A percentile compares a stretch with the other conserved stretches of the same genome.
phyloP scores from a whole-genome alignment of 495 filamentous ascomycete genomes.

The Hypoxylon cercidicola region DNA sequence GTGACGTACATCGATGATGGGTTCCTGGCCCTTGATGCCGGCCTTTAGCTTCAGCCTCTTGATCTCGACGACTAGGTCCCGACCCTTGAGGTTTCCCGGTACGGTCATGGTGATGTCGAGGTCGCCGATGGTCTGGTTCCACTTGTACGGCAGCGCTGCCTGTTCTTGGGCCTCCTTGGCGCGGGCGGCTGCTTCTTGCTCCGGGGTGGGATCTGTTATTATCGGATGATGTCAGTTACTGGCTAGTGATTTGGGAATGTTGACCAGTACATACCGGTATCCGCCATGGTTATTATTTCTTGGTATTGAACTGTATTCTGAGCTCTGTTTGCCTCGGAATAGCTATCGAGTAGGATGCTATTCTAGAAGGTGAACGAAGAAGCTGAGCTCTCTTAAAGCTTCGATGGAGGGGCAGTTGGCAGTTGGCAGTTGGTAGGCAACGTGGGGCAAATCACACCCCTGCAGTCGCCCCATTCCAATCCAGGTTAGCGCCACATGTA shows the following conservation, averaged over 20 bases:
- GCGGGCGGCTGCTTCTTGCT: slow-evolving; percentile 74
- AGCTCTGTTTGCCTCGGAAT: slow-evolving; percentile 7
- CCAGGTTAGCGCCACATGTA: too few species aligned
- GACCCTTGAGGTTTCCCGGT: slow-evolving; percentile 81
- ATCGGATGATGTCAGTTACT: slow-evolving; percentile 34
- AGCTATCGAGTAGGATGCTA: slow-evolving; percentile 1
- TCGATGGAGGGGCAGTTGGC: slow-evolving; percentile 37
- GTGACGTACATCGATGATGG: slow-evolving; percentile 78
- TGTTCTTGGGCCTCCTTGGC: slow-evolving; percentile 88
- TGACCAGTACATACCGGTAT: slow-evolving; percentile 21
- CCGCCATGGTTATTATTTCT: slow-evolving; percentile 22
- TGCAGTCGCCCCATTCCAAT: background rate
- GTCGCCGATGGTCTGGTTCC: slow-evolving; percentile 95
- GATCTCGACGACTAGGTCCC: slow-evolving; percentile 84
- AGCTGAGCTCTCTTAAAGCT: background rate
- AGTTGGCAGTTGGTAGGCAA: too few species aligned
- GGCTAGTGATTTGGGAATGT: background rate
- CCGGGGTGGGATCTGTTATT: slow-evolving; percentile 61
- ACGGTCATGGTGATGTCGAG: slow-evolving; percentile 82
- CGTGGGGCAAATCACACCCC: slow-evolving; percentile 24
- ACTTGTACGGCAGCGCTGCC: slow-evolving; percentile 93
- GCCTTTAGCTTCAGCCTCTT: slow-evolving; percentile 82
- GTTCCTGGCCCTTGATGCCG: slow-evolving; percentile 86
- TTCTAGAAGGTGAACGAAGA: slow-evolving; percentile 12
- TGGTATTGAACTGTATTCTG: background rate